Evolutionary conservation across 2,329 filamentous ascomycete genomes (phyloP).

Genomic region (Akanthomyces dipterigenus): DNA sequence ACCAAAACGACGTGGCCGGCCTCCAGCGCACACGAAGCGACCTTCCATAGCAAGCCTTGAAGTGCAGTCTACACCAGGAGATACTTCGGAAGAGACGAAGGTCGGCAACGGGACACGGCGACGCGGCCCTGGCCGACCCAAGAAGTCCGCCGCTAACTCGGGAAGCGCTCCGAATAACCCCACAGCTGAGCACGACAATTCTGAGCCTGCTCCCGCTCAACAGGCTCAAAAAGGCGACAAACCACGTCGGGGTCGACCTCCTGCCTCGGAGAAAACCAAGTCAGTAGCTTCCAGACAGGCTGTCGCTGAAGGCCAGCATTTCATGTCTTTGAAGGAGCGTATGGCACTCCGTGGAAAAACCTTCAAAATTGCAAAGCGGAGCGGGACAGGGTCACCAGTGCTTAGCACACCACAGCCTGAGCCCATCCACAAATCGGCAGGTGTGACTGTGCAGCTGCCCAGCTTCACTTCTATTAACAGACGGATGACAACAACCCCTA

Average conservation of each 20-base stretch:
- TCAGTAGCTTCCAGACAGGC: neutral
- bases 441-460: conserved; percentile 2
- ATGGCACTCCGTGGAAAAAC: conserved; percentile 47
- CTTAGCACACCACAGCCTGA: neutral
- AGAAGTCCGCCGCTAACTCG: conserved; percentile 21
- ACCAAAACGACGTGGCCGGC: conserved; percentile 18
- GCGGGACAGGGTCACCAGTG: conserved; percentile 11
- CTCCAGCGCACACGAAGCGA: conserved; percentile 8
- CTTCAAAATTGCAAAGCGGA: conserved; percentile 42
- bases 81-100: neutral
- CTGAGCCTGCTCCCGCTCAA: neutral
- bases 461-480: conserved; percentile 5
- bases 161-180: conserved; percentile 16
- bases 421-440: neutral
- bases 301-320: conserved; percentile 22
- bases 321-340: conserved; percentile 52
- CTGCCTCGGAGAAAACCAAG: conserved; percentile 14
- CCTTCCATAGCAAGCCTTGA: conserved; percentile 13
- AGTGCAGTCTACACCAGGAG: conserved; percentile 15
- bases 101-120: conserved; percentile 16
- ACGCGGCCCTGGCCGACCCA: conserved; percentile 21
- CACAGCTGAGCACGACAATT: neutral
- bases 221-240: neutral
- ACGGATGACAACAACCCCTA: neutral
- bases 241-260: conserved; percentile 20